Conservation (phyloP, 2,329 filamentous ascomycete species). For the Aschersonia sp. region DNA sequence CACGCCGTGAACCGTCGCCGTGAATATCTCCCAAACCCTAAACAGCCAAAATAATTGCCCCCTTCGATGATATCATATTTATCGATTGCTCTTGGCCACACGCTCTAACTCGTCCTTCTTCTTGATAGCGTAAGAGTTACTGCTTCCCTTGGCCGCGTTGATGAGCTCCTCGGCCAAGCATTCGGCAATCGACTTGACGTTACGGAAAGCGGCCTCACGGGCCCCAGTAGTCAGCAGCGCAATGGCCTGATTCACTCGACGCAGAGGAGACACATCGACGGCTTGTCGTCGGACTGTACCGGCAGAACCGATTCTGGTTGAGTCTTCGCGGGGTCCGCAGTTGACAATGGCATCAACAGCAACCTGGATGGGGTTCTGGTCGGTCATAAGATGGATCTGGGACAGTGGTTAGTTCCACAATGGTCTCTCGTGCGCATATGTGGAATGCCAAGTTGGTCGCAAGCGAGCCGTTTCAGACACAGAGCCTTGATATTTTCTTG, state of each 20-base stretch:
- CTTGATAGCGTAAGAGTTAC: constrained; percentile 99
- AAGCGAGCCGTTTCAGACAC: no score
- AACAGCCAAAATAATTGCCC: constrained; percentile 3
- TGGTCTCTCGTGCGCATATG: no score
- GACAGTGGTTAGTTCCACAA: constrained; percentile 12
- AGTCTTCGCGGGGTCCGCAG: constrained; percentile 99
- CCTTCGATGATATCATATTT: constrained; percentile 35
- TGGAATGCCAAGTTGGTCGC: no score
- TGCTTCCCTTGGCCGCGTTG: constrained; percentile 99
- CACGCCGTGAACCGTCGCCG: constrained; percentile 24
- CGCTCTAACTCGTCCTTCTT: constrained; percentile 99
- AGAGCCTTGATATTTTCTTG: no score
- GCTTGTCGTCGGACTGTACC: constrained; percentile 99
- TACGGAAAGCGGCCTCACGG: constrained; percentile 97
- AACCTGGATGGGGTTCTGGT: constrained; percentile 99
- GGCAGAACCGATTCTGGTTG: constrained; percentile 96
- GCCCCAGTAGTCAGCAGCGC: constrained; percentile 97
- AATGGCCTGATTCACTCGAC: constrained; percentile 99
- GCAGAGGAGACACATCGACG: constrained; percentile 98
- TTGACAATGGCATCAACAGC: constrained; percentile 99
- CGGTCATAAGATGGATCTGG: constrained; percentile 99
- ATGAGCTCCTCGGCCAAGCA: constrained; percentile 99
- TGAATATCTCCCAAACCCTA: constrained; percentile 11
- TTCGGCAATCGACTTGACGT: constrained; percentile 99
- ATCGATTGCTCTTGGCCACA: constrained; percentile 99